These are phyloP conservation scores for Scheffersomyces illinoinensis DNA, from an alignment of 1,139 yeast species.

Conservation along the genomic window DNA sequence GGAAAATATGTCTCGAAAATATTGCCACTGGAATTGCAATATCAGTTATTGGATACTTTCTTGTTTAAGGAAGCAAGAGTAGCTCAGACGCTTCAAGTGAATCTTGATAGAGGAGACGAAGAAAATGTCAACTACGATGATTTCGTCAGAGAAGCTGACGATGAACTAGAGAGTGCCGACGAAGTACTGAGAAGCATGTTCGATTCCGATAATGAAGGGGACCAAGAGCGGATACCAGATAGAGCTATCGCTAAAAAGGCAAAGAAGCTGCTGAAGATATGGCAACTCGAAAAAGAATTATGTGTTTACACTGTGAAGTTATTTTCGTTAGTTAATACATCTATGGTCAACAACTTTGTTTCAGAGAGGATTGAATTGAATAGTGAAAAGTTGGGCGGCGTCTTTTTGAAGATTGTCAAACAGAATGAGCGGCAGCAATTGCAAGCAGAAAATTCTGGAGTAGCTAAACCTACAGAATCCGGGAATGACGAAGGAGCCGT, in stretches of 20 bases:
- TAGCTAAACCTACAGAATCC: neutral
- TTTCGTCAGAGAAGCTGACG: slow-evolving; percentile 16
- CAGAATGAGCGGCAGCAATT: slow-evolving; percentile 13
- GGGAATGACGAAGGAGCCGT: neutral
- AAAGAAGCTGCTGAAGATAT: slow-evolving; percentile 16
- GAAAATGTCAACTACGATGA: slow-evolving; percentile 61
- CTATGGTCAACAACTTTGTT: slow-evolving; percentile 31
- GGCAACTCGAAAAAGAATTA: slow-evolving; percentile 48
- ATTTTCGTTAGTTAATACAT: slow-evolving; percentile 42
- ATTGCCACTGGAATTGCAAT: slow-evolving; percentile 25
- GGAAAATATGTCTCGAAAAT: slow-evolving; percentile 9
- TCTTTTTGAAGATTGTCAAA: slow-evolving; percentile 25
- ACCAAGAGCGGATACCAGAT: slow-evolving; percentile 10
- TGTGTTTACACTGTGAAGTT: slow-evolving; percentile 54
- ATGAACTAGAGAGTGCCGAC: slow-evolving; percentile 2
- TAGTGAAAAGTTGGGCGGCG: slow-evolving; percentile 45
- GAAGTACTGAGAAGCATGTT: slow-evolving; percentile 7
- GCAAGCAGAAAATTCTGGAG: neutral
- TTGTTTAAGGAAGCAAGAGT: slow-evolving; percentile 35
- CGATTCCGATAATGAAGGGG: slow-evolving; percentile 19
- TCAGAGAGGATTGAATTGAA: slow-evolving; percentile 49
- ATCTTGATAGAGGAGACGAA: slow-evolving; percentile 53
- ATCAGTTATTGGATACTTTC: slow-evolving; percentile 28
- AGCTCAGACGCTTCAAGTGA: slow-evolving; percentile 26
- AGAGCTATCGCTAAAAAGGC: neutral